Evolutionary conservation across 768 basidiomycete genomes (phyloP), one percentile per base, ranked within the genome.

Genomic region (Scleroderma citrinum): DNA sequence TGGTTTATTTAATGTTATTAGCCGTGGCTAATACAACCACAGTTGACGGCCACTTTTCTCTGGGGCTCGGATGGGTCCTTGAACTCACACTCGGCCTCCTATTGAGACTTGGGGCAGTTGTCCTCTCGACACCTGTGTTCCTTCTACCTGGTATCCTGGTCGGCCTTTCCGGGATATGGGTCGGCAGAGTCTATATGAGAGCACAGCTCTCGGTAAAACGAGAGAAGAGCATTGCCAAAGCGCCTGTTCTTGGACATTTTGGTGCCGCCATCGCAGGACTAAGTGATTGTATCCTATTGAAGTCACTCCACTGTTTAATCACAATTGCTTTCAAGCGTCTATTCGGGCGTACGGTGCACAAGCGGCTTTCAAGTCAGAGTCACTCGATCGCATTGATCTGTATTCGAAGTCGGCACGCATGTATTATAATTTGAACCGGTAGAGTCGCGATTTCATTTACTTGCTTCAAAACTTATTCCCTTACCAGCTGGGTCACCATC

Each of bases 261-360:
- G 71, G 74, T 5, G 76, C 78, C 16, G 74, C 77, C 1, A 71
- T 81, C 17, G 61, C 72, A 12, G 80, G 80, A 30, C 52, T 77
- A n/a, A 64, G 73, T 74, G 43, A 46, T 67, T 59, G 19, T n/a
- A 2, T 29, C 29, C 29, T 7, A 20, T 46, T 21, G 19, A 43
- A 29, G 2, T 30, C 10, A 3, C 30, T 17, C 42, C 26, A 26
- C 35, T 14, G 8, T 19, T 13, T 55, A 59, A 70, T 62, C 17
- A 13, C 16, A 23, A 14, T n/a, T 16, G n/a, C n/a, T 41, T 31
- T 40, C 31, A 16, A 56, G 55, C 66, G 4, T 76, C 76, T 2
- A 79, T 82, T 32, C 69, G 80, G 8, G 80, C 80, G 1, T 83
- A 79, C 52, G 74, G 76, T 16, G 77, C 78, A 8, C 71, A 81